Evolutionary conservation across 495 filamentous ascomycete genomes (phyloP), one percentile per base, ranked within the genome.

Genomic region (Trichoderma gamsii): DNA sequence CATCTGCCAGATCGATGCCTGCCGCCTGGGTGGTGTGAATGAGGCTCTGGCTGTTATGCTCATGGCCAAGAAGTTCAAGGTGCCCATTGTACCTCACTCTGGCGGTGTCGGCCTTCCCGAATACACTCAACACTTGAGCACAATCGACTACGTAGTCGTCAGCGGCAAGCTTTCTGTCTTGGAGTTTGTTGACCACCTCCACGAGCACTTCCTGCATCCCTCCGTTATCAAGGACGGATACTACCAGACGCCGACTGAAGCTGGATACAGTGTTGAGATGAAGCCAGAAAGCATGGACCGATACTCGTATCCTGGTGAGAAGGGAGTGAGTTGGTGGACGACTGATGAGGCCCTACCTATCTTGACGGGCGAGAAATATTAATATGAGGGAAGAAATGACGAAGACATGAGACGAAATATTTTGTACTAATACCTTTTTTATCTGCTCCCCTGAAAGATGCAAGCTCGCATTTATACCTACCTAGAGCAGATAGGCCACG

Each of bases 201-300:
- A 97, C 73, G 93, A 97, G 83, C 93, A 97, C 78, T 97, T 97
- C 73, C 79, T 91, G 74, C 82, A 97, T 75, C 93, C 93, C 6
- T 81, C 86, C 8, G 86, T 87, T 29, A 90, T 97, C 51, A 86
- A 88, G 75, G 88, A 93, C 73, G 93, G 93, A 3, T 96, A 91
- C 76, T 95, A 95, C 78, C 89, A 87, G 69, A 97, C 93, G 1
- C 93, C 93, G 0, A 88, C 77, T 72, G 86, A 90, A 73, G 84
- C 92, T 0, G 93, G 93, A 0, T 96, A 97, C 77, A 92, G 88
- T 73, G 92, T 95, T 0, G 91, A 97, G 86, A 97, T 97, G 93
- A 92, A 90, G 86, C 75, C 86, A 41, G 89, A 88, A 72, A 95
- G 91, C 73, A 93, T 96, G 90, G 90, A 90, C 66, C 76, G 77